A percentile compares a stretch with the other conserved stretches of the same genome.
Evolutionary conservation across 345 rosid species (phyloP).

Genomic region (Jatropha curcas): DNA sequence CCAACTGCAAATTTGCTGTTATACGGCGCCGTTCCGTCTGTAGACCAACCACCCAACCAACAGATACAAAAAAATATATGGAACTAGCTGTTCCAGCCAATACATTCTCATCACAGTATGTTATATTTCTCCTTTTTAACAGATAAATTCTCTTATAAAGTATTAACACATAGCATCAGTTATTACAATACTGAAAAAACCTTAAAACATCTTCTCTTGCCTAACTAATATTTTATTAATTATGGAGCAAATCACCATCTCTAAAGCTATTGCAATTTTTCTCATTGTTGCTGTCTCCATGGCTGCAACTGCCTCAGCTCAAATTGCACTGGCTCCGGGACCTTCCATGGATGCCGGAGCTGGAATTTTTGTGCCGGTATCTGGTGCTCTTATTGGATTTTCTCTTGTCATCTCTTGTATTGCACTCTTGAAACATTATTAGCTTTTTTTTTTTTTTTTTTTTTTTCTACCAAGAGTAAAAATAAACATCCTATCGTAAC

Average conservation of each 20-base stretch:
- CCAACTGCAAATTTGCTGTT: neutral
- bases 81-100: neutral
- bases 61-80: too few species aligned
- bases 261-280: neutral
- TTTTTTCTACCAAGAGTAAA: too few species aligned
- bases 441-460: neutral
- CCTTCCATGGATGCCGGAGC: conserved; percentile 19
- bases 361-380: conserved; percentile 11
- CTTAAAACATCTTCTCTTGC: too few species aligned
- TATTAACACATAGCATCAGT: too few species aligned
- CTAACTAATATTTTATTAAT: too few species aligned
- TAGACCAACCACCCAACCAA: neutral
- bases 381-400: neutral
- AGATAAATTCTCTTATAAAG: too few species aligned
- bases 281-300: neutral
- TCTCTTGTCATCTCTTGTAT: conserved; percentile 28
- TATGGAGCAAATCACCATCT: conserved; percentile 7
- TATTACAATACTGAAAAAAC: too few species aligned
- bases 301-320: neutral
- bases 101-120: too few species aligned
- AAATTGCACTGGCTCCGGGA: conserved; percentile 15
- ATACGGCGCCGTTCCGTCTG: neutral
- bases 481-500: too few species aligned
- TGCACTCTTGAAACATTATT: conserved; percentile 17
- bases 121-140: too few species aligned